Percentiles rank a stretch among this genome's conserved stretches.
phyloP scores from a whole-genome alignment of 495 filamentous ascomycete species.

The Tetracladium marchalianum region DNA sequence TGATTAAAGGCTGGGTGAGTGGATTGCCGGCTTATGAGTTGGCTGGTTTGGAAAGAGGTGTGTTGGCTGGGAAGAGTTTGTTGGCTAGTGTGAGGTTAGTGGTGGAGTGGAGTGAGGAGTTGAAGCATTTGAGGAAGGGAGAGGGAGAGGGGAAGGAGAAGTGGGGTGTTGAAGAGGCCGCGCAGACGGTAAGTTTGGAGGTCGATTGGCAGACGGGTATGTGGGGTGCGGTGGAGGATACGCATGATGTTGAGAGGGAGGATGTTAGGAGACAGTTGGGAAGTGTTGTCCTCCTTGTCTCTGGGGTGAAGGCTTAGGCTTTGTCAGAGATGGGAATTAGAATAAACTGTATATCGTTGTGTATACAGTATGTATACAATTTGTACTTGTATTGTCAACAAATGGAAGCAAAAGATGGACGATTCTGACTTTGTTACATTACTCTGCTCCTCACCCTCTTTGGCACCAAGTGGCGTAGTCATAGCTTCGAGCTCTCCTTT shows the following conservation, averaged over 20 bases:
- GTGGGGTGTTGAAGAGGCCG: conserved; percentile 64
- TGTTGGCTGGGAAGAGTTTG: conserved; percentile 78
- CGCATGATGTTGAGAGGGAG: conserved; percentile 93
- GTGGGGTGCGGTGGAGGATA: conserved; percentile 98
- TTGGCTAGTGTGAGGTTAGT: conserved; percentile 67
- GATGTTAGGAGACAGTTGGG: conserved; percentile 84
- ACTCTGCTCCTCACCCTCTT: too few species aligned
- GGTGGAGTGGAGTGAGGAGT: conserved; percentile 79
- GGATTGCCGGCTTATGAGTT: conserved; percentile 67
- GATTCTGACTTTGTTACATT: too few species aligned
- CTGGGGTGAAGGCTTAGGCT: conserved; percentile 30
- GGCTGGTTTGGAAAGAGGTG: conserved; percentile 73
- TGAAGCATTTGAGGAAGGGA: conserved; percentile 26
- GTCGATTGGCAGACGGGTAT: conserved; percentile 80
- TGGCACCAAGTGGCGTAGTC: too few species aligned
- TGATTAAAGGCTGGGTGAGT: conserved; percentile 70
- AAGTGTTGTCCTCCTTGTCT: conserved; percentile 70
- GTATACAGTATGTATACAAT: neutral
- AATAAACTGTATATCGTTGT: too few species aligned
- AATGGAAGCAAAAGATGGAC: too few species aligned
- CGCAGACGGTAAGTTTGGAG: conserved; percentile 69
- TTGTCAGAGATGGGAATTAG: neutral
- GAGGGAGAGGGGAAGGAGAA: conserved; percentile 20
- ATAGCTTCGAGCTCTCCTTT: too few species aligned
- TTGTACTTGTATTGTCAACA: too few species aligned